Percentiles rank a stretch among this genome's conserved stretches.
phyloP scores from a whole-genome alignment of 495 filamentous ascomycete genomes.

The Penicillium bovifimosum region DNA sequence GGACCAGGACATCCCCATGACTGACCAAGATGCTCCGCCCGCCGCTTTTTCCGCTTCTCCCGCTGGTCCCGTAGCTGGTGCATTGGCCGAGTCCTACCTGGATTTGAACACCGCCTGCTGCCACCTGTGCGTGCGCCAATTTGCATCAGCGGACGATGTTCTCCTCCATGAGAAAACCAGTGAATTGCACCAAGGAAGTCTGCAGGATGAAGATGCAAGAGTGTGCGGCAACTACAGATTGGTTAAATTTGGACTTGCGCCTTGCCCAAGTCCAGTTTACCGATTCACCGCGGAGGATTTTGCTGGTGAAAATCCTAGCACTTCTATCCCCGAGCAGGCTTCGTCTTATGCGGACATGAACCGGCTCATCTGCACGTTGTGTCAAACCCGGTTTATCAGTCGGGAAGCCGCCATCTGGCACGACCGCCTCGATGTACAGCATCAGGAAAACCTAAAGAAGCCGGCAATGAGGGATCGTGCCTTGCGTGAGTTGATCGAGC shows the following conservation, averaged over 20 bases:
- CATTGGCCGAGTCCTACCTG: slow-evolving; percentile 54
- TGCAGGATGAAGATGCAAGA: slow-evolving; percentile 49
- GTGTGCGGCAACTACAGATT: not conserved
- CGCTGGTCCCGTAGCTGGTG: not conserved
- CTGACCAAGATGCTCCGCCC: slow-evolving; percentile 17
- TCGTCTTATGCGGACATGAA: not conserved
- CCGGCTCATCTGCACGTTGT: not conserved
- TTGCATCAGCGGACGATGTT: slow-evolving; percentile 64
- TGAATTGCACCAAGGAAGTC: slow-evolving; percentile 65
- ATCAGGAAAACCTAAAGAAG: slow-evolving; percentile 11
- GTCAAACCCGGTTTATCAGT: not conserved
- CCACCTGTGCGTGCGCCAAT: slow-evolving; percentile 64
- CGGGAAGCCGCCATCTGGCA: not conserved
- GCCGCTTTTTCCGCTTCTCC: not conserved
- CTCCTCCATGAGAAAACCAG: slow-evolving; percentile 73
- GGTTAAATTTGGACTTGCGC: not conserved
- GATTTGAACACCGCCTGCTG: slow-evolving; percentile 69
- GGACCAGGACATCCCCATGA: slow-evolving; percentile 8
- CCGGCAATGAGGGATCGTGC: slow-evolving; percentile 47
- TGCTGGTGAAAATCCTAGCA: not conserved
- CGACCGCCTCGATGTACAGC: not conserved
- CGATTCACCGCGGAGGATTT: not conserved
- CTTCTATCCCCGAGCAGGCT: not conserved
- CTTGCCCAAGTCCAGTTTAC: not conserved
- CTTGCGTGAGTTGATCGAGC: slow-evolving; percentile 53